Conservation (phyloP, 192 early-diverging fungal species). For the Backusella psychrophila region DNA sequence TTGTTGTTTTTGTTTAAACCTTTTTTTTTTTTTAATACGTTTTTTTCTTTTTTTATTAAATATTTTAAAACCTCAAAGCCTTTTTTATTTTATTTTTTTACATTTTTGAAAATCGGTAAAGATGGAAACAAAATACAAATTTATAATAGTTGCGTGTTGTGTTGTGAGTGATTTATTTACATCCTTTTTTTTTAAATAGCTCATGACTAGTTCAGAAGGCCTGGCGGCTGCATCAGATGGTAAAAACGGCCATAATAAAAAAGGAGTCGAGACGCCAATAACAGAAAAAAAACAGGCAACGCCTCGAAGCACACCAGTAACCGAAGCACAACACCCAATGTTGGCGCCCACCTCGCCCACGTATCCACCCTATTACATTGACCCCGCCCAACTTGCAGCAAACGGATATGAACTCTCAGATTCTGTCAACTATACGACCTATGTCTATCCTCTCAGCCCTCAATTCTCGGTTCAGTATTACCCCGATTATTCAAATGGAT, state of each 20-base stretch:
- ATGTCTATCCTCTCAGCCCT: conserved; percentile 40
- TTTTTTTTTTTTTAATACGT: background rate
- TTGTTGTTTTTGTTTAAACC: background rate
- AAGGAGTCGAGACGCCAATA: background rate
- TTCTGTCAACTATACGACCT: conserved; percentile 22
- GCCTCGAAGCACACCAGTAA: background rate
- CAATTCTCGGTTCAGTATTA: conserved; percentile 45
- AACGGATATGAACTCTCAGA: conserved; percentile 15
- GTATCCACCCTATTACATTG: conserved; percentile 19
- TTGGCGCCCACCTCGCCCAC: conserved; percentile 10
- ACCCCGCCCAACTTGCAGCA: conserved; percentile 10
- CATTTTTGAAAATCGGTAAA: background rate
- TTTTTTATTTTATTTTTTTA: background rate
- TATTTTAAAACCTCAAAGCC: background rate
- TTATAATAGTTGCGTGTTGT: background rate
- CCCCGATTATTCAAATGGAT: conserved; percentile 31
- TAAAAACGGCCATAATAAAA: background rate
- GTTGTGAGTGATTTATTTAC: background rate
- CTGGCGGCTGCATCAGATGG: conserved; percentile 5
- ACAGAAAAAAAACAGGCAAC: background rate
- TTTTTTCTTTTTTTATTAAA: background rate
- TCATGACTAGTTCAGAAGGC: conserved; percentile 4
- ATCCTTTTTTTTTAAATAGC: background rate
- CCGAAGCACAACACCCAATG: background rate
- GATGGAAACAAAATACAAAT: background rate